A percentile compares a stretch with the other conserved stretches of the same genome.
phyloP scores from a whole-genome alignment of 2,329 filamentous ascomycete genomes.

The Beauveria sp. region DNA sequence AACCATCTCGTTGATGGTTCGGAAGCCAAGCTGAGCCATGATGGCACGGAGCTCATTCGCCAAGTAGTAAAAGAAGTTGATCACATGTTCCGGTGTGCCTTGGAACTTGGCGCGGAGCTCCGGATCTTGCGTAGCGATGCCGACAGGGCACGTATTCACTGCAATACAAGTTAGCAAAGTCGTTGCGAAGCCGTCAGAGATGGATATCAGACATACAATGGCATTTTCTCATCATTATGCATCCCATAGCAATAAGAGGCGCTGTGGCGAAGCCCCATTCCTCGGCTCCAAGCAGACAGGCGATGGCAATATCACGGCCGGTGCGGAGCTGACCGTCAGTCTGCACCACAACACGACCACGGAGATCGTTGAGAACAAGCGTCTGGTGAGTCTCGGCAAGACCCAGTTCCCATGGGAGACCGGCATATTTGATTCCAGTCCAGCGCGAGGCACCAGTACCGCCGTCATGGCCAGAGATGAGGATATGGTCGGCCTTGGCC shows the following conservation, averaged over 20 bases:
- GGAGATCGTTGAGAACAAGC: constrained; percentile 87
- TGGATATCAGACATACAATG: constrained; percentile 24
- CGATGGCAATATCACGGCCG: constrained; percentile 87
- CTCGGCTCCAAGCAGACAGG: constrained; percentile 91
- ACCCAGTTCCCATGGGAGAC: constrained; percentile 93
- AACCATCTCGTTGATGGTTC: constrained; percentile 96
- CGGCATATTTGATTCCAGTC: constrained; percentile 98
- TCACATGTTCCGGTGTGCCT: constrained; percentile 89
- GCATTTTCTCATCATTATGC: constrained; percentile 87
- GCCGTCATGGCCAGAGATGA: constrained; percentile 95
- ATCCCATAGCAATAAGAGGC: constrained; percentile 92
- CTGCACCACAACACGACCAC: constrained; percentile 91
- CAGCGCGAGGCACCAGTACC: constrained; percentile 93
- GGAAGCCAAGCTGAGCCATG: constrained; percentile 92
- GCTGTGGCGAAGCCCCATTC: constrained; percentile 96
- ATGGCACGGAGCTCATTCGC: constrained; percentile 93
- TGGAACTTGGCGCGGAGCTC: constrained; percentile 88
- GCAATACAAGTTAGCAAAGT: background rate
- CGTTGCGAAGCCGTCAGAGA: background rate
- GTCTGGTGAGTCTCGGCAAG: constrained; percentile 97
- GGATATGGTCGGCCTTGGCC: constrained; percentile 91
- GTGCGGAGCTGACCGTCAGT: constrained; percentile 92
- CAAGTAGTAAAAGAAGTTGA: constrained; percentile 98
- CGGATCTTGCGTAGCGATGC: constrained; percentile 94
- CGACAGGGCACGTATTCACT: constrained; percentile 75